A percentile compares a stretch with the other conserved stretches of the same genome.
Evolutionary conservation across 2,329 filamentous ascomycete species (phyloP).

Genomic region (Colletotrichum trifolii): DNA sequence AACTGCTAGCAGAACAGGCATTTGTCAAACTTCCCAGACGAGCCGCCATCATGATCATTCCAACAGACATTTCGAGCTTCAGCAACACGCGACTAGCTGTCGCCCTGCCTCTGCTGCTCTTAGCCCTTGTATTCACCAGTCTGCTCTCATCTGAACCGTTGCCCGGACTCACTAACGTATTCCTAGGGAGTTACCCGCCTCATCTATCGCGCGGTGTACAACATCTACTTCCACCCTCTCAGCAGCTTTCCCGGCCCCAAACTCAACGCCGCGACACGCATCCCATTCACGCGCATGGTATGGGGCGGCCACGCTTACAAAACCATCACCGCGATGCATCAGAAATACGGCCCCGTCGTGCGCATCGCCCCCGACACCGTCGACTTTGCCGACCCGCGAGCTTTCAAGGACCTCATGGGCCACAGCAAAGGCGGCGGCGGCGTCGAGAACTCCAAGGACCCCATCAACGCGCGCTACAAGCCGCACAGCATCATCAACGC

Average conservation of each 20-base stretch:
- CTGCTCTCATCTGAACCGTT: not conserved
- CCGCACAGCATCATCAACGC: slow-evolving; percentile 33
- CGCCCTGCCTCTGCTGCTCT: slow-evolving; percentile 13
- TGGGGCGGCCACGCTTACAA: slow-evolving; percentile 14
- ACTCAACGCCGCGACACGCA: slow-evolving; percentile 17
- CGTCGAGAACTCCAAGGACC: slow-evolving; percentile 24
- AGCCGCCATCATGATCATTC: slow-evolving; percentile 27
- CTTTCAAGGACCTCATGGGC: slow-evolving; percentile 56
- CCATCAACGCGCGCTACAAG: slow-evolving; percentile 15
- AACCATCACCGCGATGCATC: slow-evolving; percentile 32
- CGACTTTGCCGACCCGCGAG: slow-evolving; percentile 48
- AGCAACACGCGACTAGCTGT: slow-evolving; percentile 23
- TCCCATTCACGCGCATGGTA: slow-evolving; percentile 16
- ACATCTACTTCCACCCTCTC: slow-evolving; percentile 49
- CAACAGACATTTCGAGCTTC: slow-evolving; percentile 10
- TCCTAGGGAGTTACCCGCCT: slow-evolving; percentile 16
- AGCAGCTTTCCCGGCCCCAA: slow-evolving; percentile 45
- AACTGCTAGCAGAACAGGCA: not conserved
- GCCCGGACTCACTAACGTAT: too few species aligned
- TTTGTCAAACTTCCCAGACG: not conserved
- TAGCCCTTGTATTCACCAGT: slow-evolving; percentile 9
- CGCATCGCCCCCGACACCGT: slow-evolving; percentile 53
- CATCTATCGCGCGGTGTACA: slow-evolving; percentile 40
- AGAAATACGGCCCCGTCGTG: slow-evolving; percentile 48
- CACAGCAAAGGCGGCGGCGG: slow-evolving; percentile 26